Evolutionary conservation across 768 basidiomycete species (phyloP).

Genomic region (Amanita pseudoporphyria): DNA sequence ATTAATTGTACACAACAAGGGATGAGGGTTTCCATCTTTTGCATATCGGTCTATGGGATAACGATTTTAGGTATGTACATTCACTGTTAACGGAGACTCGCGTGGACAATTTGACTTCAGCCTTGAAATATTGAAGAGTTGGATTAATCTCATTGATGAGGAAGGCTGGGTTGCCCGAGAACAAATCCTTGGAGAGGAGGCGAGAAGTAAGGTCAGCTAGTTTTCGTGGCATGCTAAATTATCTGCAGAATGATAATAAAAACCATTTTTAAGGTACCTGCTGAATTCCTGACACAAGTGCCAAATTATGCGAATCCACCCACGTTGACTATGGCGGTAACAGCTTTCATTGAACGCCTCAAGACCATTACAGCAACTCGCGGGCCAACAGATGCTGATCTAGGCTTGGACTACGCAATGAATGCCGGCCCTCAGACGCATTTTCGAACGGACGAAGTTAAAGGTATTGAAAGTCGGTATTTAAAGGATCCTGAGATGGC

Average conservation of each 20-base stretch:
- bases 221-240: background rate
- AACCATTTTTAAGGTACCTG: constrained; percentile 50
- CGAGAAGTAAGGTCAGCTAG: constrained; percentile 70
- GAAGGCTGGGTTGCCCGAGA: constrained; percentile 96
- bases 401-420: constrained; percentile 56
- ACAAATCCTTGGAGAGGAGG: constrained; percentile 95
- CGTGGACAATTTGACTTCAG: constrained; percentile 25
- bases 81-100: background rate
- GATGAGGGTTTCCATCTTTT: constrained; percentile 96
- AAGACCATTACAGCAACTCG: constrained; percentile 24
- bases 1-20: constrained; percentile 37
- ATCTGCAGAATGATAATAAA: background rate
- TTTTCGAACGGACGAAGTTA: constrained; percentile 21
- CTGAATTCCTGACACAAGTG: constrained; percentile 88
- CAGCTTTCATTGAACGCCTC: constrained; percentile 77
- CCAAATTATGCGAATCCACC: constrained; percentile 94
- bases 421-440: constrained; percentile 43
- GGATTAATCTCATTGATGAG: constrained; percentile 87
- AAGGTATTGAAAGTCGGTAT: constrained; percentile 28
- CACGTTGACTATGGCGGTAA: constrained; percentile 89
- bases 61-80: constrained; percentile 45
- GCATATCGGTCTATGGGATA: constrained; percentile 90
- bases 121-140: constrained; percentile 81
- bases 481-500: constrained; percentile 55
- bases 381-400: constrained; percentile 47